Conservation (phyloP, 441 rosid genomes). For the Omphalea diandra region DNA sequence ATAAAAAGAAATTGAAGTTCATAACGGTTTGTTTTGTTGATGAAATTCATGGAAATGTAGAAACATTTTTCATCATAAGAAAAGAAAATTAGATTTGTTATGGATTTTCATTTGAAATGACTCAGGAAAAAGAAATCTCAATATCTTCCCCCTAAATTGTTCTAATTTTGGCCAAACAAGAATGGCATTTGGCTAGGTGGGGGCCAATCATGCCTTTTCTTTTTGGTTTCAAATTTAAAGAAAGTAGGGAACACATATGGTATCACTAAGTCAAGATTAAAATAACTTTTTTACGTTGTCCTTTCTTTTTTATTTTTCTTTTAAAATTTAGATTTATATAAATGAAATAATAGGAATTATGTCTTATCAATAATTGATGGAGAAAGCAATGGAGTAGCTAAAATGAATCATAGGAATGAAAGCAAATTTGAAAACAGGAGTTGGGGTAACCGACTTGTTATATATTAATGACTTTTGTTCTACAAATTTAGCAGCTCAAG, state of each 20-base stretch:
- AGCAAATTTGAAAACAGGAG: background rate
- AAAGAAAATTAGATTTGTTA: background rate
- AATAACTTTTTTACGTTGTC: background rate
- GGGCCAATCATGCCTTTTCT: too few relatives aligned
- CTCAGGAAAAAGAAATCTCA: conserved; percentile 6
- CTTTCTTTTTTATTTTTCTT: too few relatives aligned
- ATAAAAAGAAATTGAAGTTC: conserved; percentile 10
- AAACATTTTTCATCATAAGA: background rate
- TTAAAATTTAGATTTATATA: too few relatives aligned
- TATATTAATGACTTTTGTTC: background rate
- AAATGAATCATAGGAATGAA: background rate
- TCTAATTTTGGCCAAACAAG: background rate
- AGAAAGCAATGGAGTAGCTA: conserved; percentile 20
- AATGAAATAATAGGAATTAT: background rate
- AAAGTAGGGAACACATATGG: conserved; percentile 8
- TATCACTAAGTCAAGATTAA: conserved; percentile 1
- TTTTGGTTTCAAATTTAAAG: background rate
- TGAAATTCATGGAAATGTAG: conserved; percentile 25
- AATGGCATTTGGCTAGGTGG: too few relatives aligned
- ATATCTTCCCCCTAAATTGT: background rate
- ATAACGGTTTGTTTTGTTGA: background rate
- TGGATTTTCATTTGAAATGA: conserved; percentile 7
- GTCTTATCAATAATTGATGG: conserved; percentile 20
- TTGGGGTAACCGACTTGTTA: background rate
- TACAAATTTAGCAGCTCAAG: too few relatives aligned